Conservation (phyloP, 495 filamentous ascomycete species). For the Hypoxylon lenormandii region DNA sequence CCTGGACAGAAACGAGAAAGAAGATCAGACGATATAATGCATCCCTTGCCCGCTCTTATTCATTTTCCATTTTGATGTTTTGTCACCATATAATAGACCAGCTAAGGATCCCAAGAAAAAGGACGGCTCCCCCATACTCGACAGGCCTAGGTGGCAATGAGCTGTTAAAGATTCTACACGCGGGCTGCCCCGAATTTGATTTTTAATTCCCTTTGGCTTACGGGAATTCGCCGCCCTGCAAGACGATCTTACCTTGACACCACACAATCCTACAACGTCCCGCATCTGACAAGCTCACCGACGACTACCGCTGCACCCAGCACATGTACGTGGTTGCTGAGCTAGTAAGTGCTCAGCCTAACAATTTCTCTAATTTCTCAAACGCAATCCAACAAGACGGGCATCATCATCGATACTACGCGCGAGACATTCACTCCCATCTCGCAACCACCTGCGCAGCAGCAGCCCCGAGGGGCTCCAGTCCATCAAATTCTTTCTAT, state of each 20-base stretch:
- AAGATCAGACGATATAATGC: constrained; percentile 66
- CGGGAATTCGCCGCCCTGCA: constrained; percentile 44
- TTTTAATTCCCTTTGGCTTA: constrained; percentile 50
- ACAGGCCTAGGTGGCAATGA: constrained; percentile 53
- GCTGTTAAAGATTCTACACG: constrained; percentile 52
- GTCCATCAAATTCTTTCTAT: constrained; percentile 64
- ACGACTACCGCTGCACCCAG: constrained; percentile 42
- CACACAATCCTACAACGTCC: constrained; percentile 48
- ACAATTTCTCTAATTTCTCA: constrained; percentile 39
- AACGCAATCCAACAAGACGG: constrained; percentile 47
- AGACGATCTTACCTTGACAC: constrained; percentile 48
- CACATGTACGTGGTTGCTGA: constrained; percentile 56
- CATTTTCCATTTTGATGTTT: constrained; percentile 51
- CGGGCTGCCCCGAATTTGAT: constrained; percentile 50
- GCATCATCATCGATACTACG: constrained; percentile 48
- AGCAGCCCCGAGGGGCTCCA: constrained; percentile 62
- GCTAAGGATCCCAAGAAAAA: constrained; percentile 50
- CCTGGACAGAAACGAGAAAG: constrained; percentile 55
- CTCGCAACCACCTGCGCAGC: constrained; percentile 38
- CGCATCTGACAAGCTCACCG: constrained; percentile 42
- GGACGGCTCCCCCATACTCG: constrained; percentile 49
- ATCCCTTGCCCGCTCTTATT: constrained; percentile 54
- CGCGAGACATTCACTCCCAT: constrained; percentile 44
- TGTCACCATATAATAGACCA: constrained; percentile 53
- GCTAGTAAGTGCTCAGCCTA: constrained; percentile 46